Evolutionary conservation across 495 filamentous ascomycete genomes (phyloP).

Genomic region (Penicillium antarcticum): DNA sequence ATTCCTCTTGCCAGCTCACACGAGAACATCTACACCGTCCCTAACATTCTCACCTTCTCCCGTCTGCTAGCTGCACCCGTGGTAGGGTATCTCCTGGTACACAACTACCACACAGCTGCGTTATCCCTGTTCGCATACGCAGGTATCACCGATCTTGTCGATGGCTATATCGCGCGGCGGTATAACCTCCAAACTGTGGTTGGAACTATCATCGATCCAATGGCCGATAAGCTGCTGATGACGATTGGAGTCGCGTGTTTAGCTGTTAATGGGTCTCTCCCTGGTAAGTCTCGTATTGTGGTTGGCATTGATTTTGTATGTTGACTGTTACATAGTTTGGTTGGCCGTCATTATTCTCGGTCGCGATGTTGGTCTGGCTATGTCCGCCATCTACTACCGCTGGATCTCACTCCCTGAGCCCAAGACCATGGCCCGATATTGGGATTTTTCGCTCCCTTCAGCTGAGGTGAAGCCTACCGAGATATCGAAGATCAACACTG

Average conservation of each 20-base stretch:
- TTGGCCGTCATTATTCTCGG: slow-evolving; percentile 86
- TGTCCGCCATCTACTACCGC: slow-evolving; percentile 89
- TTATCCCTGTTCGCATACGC: slow-evolving; percentile 88
- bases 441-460: slow-evolving; percentile 92
- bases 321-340: slow-evolving; percentile 55
- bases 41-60: slow-evolving; percentile 87
- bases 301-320: background rate
- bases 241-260: slow-evolving; percentile 81
- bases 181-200: slow-evolving; percentile 92
- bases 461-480: slow-evolving; percentile 90
- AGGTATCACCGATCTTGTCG: slow-evolving; percentile 84
- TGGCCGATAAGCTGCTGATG: slow-evolving; percentile 96
- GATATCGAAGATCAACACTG: slow-evolving; percentile 89
- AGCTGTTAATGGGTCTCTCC: slow-evolving; percentile 75
- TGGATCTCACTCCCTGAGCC: slow-evolving; percentile 91
- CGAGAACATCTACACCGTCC: slow-evolving; percentile 95
- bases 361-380: slow-evolving; percentile 79
- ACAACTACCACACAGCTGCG: slow-evolving; percentile 73
- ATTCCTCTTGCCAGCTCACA: slow-evolving; percentile 50
- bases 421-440: slow-evolving; percentile 90
- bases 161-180: slow-evolving; percentile 85
- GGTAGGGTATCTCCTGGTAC: slow-evolving; percentile 85
- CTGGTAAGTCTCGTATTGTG: slow-evolving; percentile 50
- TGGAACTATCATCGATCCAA: slow-evolving; percentile 92
- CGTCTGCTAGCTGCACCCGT: slow-evolving; percentile 79